Conservation (phyloP, 129 eudicot species). For the Escallonia herrerae region DNA sequence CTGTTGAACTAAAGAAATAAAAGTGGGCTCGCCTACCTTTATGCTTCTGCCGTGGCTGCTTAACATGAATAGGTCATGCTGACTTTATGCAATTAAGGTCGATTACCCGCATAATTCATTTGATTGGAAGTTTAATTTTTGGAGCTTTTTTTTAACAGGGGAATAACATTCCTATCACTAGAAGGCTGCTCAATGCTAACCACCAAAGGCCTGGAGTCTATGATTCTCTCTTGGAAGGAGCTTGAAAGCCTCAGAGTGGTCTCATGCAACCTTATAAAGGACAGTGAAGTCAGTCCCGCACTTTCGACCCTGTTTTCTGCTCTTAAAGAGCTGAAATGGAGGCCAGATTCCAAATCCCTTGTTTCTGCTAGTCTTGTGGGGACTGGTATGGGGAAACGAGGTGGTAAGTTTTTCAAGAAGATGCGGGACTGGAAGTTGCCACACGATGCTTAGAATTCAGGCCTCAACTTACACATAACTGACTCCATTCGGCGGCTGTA, state of each 20-base stretch:
- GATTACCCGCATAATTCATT: background rate
- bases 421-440: slow-evolving; percentile 38
- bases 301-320: slow-evolving; percentile 49
- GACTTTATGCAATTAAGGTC: no score
- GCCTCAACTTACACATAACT: background rate
- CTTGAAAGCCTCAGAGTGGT: slow-evolving; percentile 63
- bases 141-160: slow-evolving; percentile 32
- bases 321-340: slow-evolving; percentile 80
- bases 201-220: slow-evolving; percentile 52
- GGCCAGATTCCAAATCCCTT: slow-evolving; percentile 58
- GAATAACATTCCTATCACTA: slow-evolving; percentile 46
- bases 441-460: slow-evolving; percentile 13
- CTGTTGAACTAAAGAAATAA: no score
- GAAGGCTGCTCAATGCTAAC: slow-evolving; percentile 87
- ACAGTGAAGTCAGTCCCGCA: slow-evolving; percentile 47
- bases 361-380: slow-evolving; percentile 52
- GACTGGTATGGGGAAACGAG: slow-evolving; percentile 76
- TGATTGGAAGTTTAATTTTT: background rate
- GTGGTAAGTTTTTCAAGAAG: slow-evolving; percentile 69
- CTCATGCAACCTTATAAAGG: slow-evolving; percentile 73
- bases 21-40: no score
- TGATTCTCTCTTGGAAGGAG: slow-evolving; percentile 47
- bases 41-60: no score
- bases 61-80: no score
- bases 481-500: background rate